These are phyloP conservation scores for Rosa multiflora DNA, from an alignment of 306 rosid species.

Conservation along the genomic window DNA sequence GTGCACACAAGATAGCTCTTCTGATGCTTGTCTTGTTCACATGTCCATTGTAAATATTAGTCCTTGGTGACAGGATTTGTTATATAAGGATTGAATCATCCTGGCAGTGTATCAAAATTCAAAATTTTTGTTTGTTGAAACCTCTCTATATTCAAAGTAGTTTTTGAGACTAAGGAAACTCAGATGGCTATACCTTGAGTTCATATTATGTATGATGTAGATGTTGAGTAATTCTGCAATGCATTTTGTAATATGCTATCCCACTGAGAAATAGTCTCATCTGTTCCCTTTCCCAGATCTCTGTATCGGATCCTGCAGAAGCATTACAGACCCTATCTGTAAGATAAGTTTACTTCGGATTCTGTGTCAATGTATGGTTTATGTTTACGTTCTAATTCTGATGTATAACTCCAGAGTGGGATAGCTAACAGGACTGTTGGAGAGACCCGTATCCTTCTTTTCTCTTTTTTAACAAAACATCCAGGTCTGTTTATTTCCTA, in stretches of 20 bases:
- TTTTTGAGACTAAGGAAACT: neutral
- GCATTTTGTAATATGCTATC: neutral
- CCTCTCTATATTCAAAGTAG: neutral
- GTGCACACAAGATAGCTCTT: neutral
- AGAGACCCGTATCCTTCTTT: conserved; percentile 77
- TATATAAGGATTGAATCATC: neutral
- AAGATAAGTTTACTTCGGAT: conserved; percentile 40
- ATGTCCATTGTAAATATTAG: neutral
- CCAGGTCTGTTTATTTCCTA: neutral
- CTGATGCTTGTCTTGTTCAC: neutral
- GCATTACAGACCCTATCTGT: conserved; percentile 70
- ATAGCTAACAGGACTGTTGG: conserved; percentile 87
- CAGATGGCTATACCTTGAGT: neutral
- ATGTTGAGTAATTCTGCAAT: neutral
- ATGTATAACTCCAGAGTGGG: conserved; percentile 56
- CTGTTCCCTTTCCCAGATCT: conserved; percentile 40
- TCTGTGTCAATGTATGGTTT: conserved; percentile 14
- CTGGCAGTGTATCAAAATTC: neutral
- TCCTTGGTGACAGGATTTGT: neutral
- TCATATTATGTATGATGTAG: neutral
- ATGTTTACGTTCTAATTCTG: conserved; percentile 28
- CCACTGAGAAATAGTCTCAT: conserved; percentile 8
- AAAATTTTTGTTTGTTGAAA: neutral
- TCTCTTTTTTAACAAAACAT: neutral
- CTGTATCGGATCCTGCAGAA: conserved; percentile 45